A percentile compares a stretch with the other conserved stretches of the same genome.
Conservation (phyloP, 352 stramenopile genomes). For the Globisporangium recalcitrans region DNA sequence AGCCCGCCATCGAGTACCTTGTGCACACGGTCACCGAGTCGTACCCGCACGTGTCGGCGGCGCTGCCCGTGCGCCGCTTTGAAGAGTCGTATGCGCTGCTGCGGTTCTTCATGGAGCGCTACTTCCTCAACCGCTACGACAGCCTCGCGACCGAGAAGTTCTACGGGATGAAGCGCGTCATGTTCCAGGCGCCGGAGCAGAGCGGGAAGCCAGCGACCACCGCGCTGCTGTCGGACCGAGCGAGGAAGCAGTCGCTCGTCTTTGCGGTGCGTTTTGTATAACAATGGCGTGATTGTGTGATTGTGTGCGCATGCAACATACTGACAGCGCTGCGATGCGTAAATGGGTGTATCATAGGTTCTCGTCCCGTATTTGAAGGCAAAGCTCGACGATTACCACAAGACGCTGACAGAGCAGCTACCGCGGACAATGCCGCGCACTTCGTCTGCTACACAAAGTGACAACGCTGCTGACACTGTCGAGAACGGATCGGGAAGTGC, state of each 20-base stretch:
- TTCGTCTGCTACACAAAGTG: neutral
- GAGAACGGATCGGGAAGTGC: neutral
- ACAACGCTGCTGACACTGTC: neutral
- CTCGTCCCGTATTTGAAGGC: conserved; percentile 74
- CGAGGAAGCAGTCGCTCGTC: conserved; percentile 48
- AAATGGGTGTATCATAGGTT: conserved; percentile 26
- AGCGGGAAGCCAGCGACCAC: conserved; percentile 17
- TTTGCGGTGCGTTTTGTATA: conserved; percentile 33
- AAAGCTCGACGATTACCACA: conserved; percentile 67
- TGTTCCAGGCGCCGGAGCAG: conserved; percentile 21
- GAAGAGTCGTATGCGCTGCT: conserved; percentile 79
- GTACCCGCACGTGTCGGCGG: conserved; percentile 54
- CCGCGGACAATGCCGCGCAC: conserved; percentile 8
- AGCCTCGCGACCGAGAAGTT: conserved; percentile 78
- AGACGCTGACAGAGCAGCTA: conserved; percentile 34
- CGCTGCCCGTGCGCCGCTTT: conserved; percentile 55
- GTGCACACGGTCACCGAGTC: conserved; percentile 65
- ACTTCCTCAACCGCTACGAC: conserved; percentile 76
- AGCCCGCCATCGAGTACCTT: conserved; percentile 73
- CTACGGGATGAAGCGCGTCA: conserved; percentile 82
- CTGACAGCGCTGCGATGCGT: neutral
- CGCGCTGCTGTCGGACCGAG: conserved; percentile 35
- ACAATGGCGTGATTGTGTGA: neutral
- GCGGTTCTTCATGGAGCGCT: conserved; percentile 50
- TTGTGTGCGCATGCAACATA: too few relatives aligned